Evolutionary conservation across 2,329 filamentous ascomycete species (phyloP).

Genomic region (Ophiostoma ulmi): DNA sequence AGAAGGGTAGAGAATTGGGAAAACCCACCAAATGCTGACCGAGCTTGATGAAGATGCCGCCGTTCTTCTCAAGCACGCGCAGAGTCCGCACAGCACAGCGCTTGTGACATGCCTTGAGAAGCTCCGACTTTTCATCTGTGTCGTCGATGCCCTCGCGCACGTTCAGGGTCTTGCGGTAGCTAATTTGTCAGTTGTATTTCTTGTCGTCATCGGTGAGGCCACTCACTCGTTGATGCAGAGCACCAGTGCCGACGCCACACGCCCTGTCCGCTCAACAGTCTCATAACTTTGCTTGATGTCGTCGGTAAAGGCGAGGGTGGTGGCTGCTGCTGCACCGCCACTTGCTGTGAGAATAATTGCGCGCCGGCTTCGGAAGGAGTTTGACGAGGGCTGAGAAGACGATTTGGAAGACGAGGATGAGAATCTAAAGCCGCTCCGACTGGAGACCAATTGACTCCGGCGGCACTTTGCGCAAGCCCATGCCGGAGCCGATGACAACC

Average conservation of each 20-base stretch:
- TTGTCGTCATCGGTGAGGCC: no score
- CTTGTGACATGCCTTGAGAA: constrained; percentile 80
- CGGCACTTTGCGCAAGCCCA: constrained; percentile 27
- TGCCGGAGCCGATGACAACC: constrained; percentile 4
- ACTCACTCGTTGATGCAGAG: constrained; percentile 83
- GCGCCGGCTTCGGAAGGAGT: constrained; percentile 26
- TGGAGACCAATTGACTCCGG: constrained; percentile 19
- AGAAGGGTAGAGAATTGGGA: not conserved
- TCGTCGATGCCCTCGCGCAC: constrained; percentile 57
- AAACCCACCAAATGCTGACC: constrained; percentile 74
- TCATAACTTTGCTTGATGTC: constrained; percentile 73
- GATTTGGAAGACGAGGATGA: constrained; percentile 29
- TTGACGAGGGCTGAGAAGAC: constrained; percentile 7
- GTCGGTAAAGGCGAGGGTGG: constrained; percentile 52
- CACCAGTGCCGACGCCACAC: constrained; percentile 68
- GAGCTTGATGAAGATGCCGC: constrained; percentile 96
- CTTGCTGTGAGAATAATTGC: constrained; percentile 38
- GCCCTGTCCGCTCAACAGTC: constrained; percentile 68
- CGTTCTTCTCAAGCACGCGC: constrained; percentile 85
- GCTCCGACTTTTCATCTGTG: constrained; percentile 57
- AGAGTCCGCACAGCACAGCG: constrained; percentile 86
- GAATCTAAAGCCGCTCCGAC: not conserved
- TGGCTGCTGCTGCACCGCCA: constrained; percentile 44
- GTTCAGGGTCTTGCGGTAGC: constrained; percentile 83
- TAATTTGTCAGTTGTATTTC: constrained; percentile 36